Conservation (phyloP, 805 yeast genomes). For the Danielozyma ontarioensis region DNA sequence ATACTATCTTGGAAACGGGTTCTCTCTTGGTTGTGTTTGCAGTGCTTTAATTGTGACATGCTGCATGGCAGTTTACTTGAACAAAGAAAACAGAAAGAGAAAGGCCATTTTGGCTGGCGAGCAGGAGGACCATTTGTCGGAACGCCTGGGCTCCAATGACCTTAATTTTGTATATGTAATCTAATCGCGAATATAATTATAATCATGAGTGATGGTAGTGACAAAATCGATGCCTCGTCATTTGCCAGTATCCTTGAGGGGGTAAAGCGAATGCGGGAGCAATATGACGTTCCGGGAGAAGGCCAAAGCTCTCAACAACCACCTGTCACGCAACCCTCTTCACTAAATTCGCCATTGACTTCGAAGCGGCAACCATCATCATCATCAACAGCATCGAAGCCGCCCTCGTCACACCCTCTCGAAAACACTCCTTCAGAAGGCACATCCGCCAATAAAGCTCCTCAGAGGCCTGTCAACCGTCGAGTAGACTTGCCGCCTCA, state of each 20-base stretch:
- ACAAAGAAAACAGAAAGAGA: neutral
- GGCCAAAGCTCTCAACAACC: slow-evolving; percentile 11
- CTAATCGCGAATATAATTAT: neutral
- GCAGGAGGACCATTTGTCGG: neutral
- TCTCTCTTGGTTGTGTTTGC: slow-evolving; percentile 1
- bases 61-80: neutral
- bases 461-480: no score
- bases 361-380: no score
- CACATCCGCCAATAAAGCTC: no score
- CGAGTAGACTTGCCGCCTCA: neutral
- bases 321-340: slow-evolving; percentile 1
- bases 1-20: slow-evolving; percentile 1
- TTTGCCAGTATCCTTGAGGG: slow-evolving; percentile 69
- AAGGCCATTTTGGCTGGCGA: neutral
- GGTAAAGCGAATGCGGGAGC: slow-evolving; percentile 55
- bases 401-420: no score
- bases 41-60: neutral
- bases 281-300: slow-evolving; percentile 29
- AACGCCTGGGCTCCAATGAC: neutral
- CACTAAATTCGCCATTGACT: no score
- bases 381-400: neutral
- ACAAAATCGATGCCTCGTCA: slow-evolving; percentile 50
- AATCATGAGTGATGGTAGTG: neutral
- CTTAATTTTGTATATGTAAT: neutral
- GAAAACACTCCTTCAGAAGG: no score